Evolutionary conservation across 2,329 filamentous ascomycete genomes (phyloP).

Genomic region (Didymellaceae sp.): DNA sequence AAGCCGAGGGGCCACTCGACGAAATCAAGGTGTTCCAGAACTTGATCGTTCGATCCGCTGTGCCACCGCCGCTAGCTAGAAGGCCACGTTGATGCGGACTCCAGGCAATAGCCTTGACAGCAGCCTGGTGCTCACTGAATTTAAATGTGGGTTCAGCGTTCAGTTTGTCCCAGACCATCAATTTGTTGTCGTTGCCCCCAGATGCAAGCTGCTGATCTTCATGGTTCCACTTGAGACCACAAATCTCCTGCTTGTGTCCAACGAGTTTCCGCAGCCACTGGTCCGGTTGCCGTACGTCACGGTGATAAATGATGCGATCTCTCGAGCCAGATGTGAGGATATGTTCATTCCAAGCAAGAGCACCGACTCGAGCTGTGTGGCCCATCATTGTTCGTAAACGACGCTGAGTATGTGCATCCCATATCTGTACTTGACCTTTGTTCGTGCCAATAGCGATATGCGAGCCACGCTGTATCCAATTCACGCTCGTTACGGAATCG

Average conservation of each 20-base stretch:
- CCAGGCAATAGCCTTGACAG: slow-evolving; percentile 98
- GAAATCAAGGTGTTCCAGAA: slow-evolving; percentile 97
- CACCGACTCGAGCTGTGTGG: slow-evolving; percentile 90
- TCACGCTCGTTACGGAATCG: slow-evolving; percentile 94
- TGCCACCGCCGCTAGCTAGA: slow-evolving; percentile 94
- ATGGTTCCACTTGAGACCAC: slow-evolving; percentile 94
- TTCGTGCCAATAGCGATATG: slow-evolving; percentile 95
- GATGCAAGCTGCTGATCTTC: slow-evolving; percentile 94
- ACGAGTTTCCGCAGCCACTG: slow-evolving; percentile 87
- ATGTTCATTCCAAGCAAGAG: slow-evolving; percentile 96
- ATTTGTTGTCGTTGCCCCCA: slow-evolving; percentile 97
- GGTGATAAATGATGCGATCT: slow-evolving; percentile 92
- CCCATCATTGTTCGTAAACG: slow-evolving; percentile 95
- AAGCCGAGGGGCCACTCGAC: slow-evolving; percentile 52
- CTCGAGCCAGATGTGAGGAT: slow-evolving; percentile 95
- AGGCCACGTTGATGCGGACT: slow-evolving; percentile 94
- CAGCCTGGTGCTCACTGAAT: slow-evolving; percentile 92
- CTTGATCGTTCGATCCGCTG: slow-evolving; percentile 93
- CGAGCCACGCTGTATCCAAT: slow-evolving; percentile 96
- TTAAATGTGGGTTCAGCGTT: slow-evolving; percentile 92
- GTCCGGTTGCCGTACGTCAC: slow-evolving; percentile 90
- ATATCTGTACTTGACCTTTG: slow-evolving; percentile 95
- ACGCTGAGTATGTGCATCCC: slow-evolving; percentile 88
- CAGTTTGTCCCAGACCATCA: slow-evolving; percentile 98
- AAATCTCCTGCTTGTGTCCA: slow-evolving; percentile 98